Base-by-base conservation (phyloP, 2,329 filamentous ascomycete species). In the Aspergillus texensis region DNA sequence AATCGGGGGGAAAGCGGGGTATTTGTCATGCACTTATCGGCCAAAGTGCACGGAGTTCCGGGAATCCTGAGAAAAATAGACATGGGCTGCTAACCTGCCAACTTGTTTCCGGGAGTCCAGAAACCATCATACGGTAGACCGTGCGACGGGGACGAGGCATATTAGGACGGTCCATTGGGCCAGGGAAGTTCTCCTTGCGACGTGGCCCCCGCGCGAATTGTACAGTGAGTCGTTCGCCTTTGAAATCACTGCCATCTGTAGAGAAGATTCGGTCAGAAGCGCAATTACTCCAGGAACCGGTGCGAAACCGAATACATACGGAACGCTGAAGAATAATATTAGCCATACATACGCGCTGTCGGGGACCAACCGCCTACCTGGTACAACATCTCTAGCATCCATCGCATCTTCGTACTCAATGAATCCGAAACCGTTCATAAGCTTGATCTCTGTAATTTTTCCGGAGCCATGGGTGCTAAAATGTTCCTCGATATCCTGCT, bases 341-440 rank as follows among this genome's bases (percentile, higher is more conserved):
- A 74, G 72, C 65, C 57, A 65, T 12, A 19, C 26, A 30, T 21
- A 53, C n/a, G 34, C n/a, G 52, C n/a, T 3, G 32, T 55, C 6
- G 63, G 60, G 61, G 61, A 50, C 58, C 63, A 65, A 67, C 6
- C 46, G 75, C 90, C 84, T 88, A 97, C 95, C 94, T 81, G 95
- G 95, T 75, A 99, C 95, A 69, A 99, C 94, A 83, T 99, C 95
- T 77, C 94, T 91, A 71, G 95, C 95, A 83, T 99, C 95, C 91
- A 97, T 92, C 63, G 93, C 89, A 83, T 98, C 95, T 81, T 97
- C 96, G 82, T 98, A 99, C 81, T 99, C 95, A 78, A 99, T 97
- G 85, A 99, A 99, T 79, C 95, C 95, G 78, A 99, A 99, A 76
- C 95, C 95, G 79, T 97, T 98, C 95, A 99, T 99, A 68, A 99